Evolutionary conservation across 345 rosid genomes (phyloP).

Genomic region (Citrus hindsii): DNA sequence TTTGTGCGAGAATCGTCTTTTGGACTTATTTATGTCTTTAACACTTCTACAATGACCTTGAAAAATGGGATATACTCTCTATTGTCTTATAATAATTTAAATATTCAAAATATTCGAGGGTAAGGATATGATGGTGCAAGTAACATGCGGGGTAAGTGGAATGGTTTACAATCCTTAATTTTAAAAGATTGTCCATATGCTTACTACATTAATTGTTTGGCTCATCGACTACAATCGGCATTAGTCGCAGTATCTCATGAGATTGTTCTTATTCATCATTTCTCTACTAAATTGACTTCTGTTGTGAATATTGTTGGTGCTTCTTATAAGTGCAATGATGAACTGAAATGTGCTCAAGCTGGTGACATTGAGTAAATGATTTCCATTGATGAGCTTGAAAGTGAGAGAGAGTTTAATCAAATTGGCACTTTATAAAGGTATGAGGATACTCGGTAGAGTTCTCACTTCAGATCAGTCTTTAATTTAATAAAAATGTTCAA

Average conservation of each 20-base stretch:
- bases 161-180: background rate
- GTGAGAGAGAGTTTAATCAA: background rate
- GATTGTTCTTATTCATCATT: background rate
- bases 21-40: no score
- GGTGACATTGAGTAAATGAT: background rate
- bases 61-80: background rate
- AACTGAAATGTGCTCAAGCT: background rate
- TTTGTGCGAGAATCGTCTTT: no score
- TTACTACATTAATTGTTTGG: slow-evolving; percentile 10
- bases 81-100: background rate
- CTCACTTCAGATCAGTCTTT: background rate
- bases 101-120: background rate
- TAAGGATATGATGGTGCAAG: slow-evolving; percentile 11
- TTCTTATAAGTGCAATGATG: background rate
- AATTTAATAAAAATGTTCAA: background rate
- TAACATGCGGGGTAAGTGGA: slow-evolving; percentile 2
- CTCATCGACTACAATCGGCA: background rate
- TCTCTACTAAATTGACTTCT: background rate
- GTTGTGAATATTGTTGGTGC: background rate
- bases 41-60: no score
- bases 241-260: slow-evolving; percentile 4
- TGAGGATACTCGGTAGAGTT: background rate
- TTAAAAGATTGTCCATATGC: background rate
- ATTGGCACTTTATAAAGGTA: background rate
- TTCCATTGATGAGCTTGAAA: background rate